Conservation (phyloP, 2,329 filamentous ascomycete genomes). For the Colletotrichum tanaceti region DNA sequence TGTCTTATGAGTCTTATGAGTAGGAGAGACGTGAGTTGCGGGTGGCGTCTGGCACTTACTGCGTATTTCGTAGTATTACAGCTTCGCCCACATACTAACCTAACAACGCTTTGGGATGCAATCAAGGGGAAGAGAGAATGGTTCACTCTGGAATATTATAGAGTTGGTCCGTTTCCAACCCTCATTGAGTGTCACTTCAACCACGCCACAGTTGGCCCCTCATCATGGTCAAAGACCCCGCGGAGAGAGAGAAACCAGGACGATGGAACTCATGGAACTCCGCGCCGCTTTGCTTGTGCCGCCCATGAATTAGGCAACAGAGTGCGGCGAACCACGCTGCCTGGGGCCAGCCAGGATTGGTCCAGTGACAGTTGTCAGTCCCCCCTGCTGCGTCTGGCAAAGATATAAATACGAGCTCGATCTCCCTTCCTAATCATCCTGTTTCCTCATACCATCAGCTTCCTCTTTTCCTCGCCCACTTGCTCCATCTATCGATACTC, state of each 20-base stretch:
- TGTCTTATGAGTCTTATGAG: too few species aligned
- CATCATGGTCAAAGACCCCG: not conserved
- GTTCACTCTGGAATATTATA: too few species aligned
- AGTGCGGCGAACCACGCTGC: not conserved
- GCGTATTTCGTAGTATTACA: too few species aligned
- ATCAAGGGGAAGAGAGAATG: not conserved
- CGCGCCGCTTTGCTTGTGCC: not conserved
- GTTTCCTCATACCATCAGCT: not conserved
- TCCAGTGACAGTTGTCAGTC: too few species aligned
- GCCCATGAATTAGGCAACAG: not conserved
- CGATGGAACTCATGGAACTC: conserved; percentile 3
- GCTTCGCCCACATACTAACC: not conserved
- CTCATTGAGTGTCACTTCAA: not conserved
- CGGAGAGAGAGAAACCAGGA: too few species aligned
- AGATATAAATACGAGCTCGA: not conserved
- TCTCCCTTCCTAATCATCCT: not conserved
- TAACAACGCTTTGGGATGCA: too few species aligned
- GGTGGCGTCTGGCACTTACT: not conserved
- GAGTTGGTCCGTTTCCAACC: too few species aligned
- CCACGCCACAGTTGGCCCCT: not conserved
- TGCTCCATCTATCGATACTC: not conserved
- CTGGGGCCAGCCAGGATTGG: not conserved
- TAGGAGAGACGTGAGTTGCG: not conserved
- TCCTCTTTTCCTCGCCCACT: not conserved
- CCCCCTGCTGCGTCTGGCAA: not conserved